A percentile compares a stretch with the other conserved stretches of the same genome.
Evolutionary conservation across 495 filamentous ascomycete species (phyloP).

Genomic region (Letharia lupina): DNA sequence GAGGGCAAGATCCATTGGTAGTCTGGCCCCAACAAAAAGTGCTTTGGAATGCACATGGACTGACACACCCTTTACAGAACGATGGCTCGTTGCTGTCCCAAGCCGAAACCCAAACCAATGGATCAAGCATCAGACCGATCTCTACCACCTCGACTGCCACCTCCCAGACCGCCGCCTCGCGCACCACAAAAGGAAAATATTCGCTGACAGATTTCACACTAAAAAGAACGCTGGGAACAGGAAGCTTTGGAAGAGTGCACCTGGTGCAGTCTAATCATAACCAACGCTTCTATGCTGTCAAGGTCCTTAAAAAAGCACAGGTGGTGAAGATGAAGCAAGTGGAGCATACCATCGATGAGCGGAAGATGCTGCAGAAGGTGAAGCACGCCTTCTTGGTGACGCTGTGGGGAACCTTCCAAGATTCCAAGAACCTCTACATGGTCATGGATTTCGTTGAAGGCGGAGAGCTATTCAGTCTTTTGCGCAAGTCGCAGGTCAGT

Average conservation of each 20-base stretch:
- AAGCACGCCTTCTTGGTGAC: slow-evolving; percentile 97
- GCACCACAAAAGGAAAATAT: slow-evolving; percentile 97
- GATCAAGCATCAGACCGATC: slow-evolving; percentile 26
- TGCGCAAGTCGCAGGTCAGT: slow-evolving; percentile 92
- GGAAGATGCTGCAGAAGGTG: slow-evolving; percentile 86
- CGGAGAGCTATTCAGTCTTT: slow-evolving; percentile 88
- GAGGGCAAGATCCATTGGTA: slow-evolving; percentile 32
- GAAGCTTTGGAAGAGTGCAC: slow-evolving; percentile 93
- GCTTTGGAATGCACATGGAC: slow-evolving; percentile 12
- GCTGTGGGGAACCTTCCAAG: slow-evolving; percentile 96
- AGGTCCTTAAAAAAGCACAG: slow-evolving; percentile 95
- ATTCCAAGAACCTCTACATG: slow-evolving; percentile 94
- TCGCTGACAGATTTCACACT: slow-evolving; percentile 80
- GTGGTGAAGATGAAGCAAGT: slow-evolving; percentile 99
- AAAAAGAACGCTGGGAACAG: slow-evolving; percentile 85
- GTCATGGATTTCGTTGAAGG: slow-evolving; percentile 99
- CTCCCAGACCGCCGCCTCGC: slow-evolving; percentile 25
- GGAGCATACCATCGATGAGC: slow-evolving; percentile 97
- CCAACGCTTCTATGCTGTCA: slow-evolving; percentile 93
- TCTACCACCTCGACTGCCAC: slow-evolving; percentile 8
- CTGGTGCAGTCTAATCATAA: slow-evolving; percentile 96
- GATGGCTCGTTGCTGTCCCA: slow-evolving; percentile 36
- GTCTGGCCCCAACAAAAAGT: slow-evolving; percentile 29
- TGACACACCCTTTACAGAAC: background rate
- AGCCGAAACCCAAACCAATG: slow-evolving; percentile 20